Base-by-base conservation (phyloP, 371 early-diverging fungal species). In the Nosema bombycis region DNA sequence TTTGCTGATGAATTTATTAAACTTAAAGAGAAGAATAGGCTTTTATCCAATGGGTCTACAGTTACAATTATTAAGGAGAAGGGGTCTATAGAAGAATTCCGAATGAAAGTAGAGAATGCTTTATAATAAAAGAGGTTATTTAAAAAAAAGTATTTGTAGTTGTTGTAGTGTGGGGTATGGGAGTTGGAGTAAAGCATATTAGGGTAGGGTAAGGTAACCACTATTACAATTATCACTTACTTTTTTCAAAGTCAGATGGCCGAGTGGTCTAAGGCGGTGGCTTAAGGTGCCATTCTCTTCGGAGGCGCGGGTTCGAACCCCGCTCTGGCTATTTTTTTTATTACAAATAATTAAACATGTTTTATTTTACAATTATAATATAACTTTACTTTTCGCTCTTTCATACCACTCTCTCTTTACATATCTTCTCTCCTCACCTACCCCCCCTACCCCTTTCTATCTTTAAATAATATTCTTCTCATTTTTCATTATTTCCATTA, bases 1-100 rank as follows among this genome's bases (percentile, higher is more conserved):
- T 86, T 90, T 57, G 93, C 93, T 81, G 94, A 92, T 82, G 94
- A 96, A 82, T 88, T 83, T 75, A 55, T 73, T 2, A 92, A 93
- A 85, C 88, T 91, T 75, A 90, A 86, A 73, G 81, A 72, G 36
- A 74, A 80, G 28, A 78, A 78, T 12, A 66, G 28, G n/a, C 34
- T 86, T 1, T 36, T 84, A 4, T 55, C 65, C 23, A 78, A 65
- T 60, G 86, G 86, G 56, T 71, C 64, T 28, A 74, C 75, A 10
- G 84, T 84, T 26, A 73, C 70, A 57, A 78, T 81, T 34, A 65
- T 86, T 18, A 86, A 80, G 79, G 79, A 81, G 66, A 86, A 86
- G 71, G 86, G 86, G 21, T 69, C 78, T 24, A 77, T 86, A 56
- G 79, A 37, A 36, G 72, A 78, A 24, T 86, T 78, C 73, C 62